Evolutionary conservation across 108 stramenopile genomes (phyloP).

Genomic region (Cyclotella baltica): DNA sequence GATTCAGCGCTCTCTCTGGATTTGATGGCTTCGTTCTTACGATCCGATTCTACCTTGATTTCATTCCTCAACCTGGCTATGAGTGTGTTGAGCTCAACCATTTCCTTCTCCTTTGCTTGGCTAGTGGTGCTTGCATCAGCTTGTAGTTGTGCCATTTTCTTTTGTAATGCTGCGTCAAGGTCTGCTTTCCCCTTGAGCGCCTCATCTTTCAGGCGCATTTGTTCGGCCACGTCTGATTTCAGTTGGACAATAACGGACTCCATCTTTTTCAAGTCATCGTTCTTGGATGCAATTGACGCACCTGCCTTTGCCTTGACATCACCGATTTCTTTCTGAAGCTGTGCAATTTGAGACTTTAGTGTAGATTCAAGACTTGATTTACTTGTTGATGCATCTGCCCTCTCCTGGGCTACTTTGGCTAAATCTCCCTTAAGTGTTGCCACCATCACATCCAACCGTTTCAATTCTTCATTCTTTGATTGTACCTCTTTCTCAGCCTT

Average conservation of each 20-base stretch:
- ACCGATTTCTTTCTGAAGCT: constrained; percentile 25
- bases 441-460: constrained; percentile 25
- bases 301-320: constrained; percentile 16
- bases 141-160: constrained; percentile 34
- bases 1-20: constrained; percentile 21
- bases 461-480: constrained; percentile 38
- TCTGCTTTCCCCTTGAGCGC: constrained; percentile 45
- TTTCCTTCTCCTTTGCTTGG: constrained; percentile 32
- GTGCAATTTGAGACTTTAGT: constrained; percentile 16
- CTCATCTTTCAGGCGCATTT: constrained; percentile 32
- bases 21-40: constrained; percentile 34
- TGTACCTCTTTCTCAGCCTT: constrained; percentile 30
- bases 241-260: constrained; percentile 22
- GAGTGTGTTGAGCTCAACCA: constrained; percentile 45
- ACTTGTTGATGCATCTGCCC: constrained; percentile 3
- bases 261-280: constrained; percentile 37
- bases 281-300: constrained; percentile 24
- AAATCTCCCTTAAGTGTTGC: constrained; percentile 18
- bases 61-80: constrained; percentile 68
- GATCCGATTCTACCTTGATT: constrained; percentile 44
- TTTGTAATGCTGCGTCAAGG: constrained; percentile 40
- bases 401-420: constrained; percentile 13
- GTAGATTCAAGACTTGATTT: neutral
- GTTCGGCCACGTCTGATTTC: constrained; percentile 25
- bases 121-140: constrained; percentile 18